These are phyloP conservation scores for Verticillium dahliae DNA, from an alignment of 2,329 filamentous ascomycete species.

Conservation along the genomic window DNA sequence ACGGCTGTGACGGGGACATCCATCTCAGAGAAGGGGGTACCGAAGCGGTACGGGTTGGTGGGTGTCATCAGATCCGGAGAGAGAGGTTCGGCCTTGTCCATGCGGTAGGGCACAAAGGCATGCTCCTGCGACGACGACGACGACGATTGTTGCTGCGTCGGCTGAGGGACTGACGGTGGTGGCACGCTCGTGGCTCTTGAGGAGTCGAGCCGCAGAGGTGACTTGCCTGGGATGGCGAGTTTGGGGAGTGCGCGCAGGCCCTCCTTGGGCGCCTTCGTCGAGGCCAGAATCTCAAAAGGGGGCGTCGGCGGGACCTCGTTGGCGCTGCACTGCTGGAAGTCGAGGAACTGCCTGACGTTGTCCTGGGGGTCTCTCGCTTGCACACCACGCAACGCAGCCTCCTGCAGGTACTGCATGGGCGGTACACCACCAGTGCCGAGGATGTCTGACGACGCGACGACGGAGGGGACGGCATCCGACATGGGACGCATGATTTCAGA, in stretches of 20 bases:
- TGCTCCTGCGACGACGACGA: slow-evolving; percentile 12
- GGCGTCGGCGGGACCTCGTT: slow-evolving; percentile 62
- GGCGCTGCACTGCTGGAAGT: slow-evolving; percentile 64
- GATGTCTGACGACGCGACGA: slow-evolving; percentile 87
- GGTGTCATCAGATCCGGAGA: slow-evolving; percentile 54
- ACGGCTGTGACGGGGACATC: slow-evolving; percentile 78
- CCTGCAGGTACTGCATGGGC: slow-evolving; percentile 64
- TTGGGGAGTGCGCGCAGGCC: slow-evolving; percentile 55
- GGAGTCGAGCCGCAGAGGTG: slow-evolving; percentile 17
- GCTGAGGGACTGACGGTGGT: slow-evolving; percentile 8
- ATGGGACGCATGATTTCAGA: slow-evolving; percentile 52
- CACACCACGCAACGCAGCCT: slow-evolving; percentile 64
- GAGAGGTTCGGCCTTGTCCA: slow-evolving; percentile 42
- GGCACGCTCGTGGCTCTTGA: slow-evolving; percentile 19
- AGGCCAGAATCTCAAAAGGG: slow-evolving; percentile 55
- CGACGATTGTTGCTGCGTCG: slow-evolving; percentile 13
- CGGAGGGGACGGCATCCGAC: slow-evolving; percentile 71
- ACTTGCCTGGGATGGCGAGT: slow-evolving; percentile 49
- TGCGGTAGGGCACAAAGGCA: slow-evolving; percentile 41
- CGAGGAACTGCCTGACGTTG: slow-evolving; percentile 85
- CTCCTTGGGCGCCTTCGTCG: slow-evolving; percentile 39
- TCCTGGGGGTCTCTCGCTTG: slow-evolving; percentile 78
- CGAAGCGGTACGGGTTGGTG: slow-evolving; percentile 63
- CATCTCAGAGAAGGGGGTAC: slow-evolving; percentile 81
- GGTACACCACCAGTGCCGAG: slow-evolving; percentile 63